Percentiles rank a stretch among this genome's conserved stretches.
Evolutionary conservation across 345 rosid genomes (phyloP).

Genomic region (Populus alba): DNA sequence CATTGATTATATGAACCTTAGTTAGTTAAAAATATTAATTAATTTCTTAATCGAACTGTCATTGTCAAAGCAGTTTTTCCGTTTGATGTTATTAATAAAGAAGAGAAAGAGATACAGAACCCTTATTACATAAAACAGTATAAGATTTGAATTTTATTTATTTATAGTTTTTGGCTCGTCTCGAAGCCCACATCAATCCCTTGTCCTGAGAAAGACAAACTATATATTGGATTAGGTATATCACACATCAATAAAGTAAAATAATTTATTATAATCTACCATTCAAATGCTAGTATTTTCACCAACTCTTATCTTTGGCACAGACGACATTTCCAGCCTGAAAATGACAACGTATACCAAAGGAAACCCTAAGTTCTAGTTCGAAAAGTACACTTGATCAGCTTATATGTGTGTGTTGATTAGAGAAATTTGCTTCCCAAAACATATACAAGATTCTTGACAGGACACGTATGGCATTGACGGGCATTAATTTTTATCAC

Average conservation of each 20-base stretch:
- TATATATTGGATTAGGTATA: slow-evolving; percentile 42
- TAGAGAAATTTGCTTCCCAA: not conserved
- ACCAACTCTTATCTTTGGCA: slow-evolving; percentile 36
- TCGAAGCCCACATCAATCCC: slow-evolving; percentile 13
- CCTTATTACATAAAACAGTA: not conserved
- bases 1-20: not conserved
- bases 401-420: not conserved
- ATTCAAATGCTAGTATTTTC: slow-evolving; percentile 26
- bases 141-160: slow-evolving; percentile 13
- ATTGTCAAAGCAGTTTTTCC: not conserved
- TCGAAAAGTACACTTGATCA: not conserved
- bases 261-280: slow-evolving; percentile 4
- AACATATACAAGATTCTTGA: not conserved
- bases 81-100: not conserved
- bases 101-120: not conserved
- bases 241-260: slow-evolving; percentile 24
- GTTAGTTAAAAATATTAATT: slow-evolving; percentile 2
- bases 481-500: not conserved
- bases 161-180: slow-evolving; percentile 3
- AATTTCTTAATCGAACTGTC: slow-evolving; percentile 10
- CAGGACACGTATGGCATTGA: slow-evolving; percentile 13
- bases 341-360: not conserved
- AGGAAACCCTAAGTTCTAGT: not conserved
- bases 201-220: not conserved
- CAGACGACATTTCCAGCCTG: not conserved